Conservation (phyloP, 768 basidiomycete species). For the Rhodotorula sphaerocarpa region DNA sequence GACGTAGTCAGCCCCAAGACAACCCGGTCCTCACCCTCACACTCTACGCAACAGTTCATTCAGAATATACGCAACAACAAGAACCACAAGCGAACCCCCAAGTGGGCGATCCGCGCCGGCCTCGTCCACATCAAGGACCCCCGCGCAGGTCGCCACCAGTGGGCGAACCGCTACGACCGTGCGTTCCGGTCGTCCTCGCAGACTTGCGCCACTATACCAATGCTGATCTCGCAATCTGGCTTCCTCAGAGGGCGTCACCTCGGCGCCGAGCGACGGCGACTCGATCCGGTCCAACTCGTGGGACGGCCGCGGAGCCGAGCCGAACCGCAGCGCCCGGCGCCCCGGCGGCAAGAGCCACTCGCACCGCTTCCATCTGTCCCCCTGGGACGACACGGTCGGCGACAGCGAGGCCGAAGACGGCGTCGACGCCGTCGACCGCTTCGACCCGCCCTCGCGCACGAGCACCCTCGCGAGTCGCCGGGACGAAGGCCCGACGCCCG, state of each 20-base stretch:
- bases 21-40: too few species aligned
- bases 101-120: slow-evolving; percentile 39
- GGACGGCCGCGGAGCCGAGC: slow-evolving; percentile 34
- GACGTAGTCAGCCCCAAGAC: too few species aligned
- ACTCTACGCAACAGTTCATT: slow-evolving; percentile 37
- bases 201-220: too few species aligned
- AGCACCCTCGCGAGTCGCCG: neutral
- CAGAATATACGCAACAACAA: slow-evolving; percentile 40
- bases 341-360: neutral
- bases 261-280: slow-evolving; percentile 3
- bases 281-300: slow-evolving; percentile 7
- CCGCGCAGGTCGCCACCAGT: slow-evolving; percentile 35
- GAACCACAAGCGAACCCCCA: slow-evolving; percentile 34
- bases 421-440: slow-evolving; percentile 14
- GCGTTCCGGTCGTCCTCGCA: too few species aligned
- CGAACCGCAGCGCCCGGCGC: neutral
- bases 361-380: slow-evolving; percentile 18
- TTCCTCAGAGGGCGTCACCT: slow-evolving; percentile 13
- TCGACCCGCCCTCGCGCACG: neutral
- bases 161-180: slow-evolving; percentile 39
- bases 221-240: too few species aligned
- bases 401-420: slow-evolving; percentile 29
- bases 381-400: slow-evolving; percentile 30
- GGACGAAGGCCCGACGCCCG: neutral
- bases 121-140: slow-evolving; percentile 35